A percentile compares a stretch with the other conserved stretches of the same genome.
Evolutionary conservation across 2,329 filamentous ascomycete genomes (phyloP).

Genomic region (Ceratocystis huliohia): DNA sequence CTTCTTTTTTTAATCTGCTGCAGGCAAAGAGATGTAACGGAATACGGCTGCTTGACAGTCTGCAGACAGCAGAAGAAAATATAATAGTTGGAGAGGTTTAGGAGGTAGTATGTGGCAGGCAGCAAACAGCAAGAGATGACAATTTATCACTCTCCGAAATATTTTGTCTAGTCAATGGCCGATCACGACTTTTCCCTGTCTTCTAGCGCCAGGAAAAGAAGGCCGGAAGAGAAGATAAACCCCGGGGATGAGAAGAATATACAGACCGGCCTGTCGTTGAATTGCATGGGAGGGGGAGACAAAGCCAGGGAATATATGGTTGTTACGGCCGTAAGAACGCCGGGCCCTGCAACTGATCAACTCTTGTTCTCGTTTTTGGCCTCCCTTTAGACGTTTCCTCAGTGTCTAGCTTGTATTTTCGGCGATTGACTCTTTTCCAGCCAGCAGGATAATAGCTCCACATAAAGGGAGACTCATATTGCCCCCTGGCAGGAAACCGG

Average conservation of each 20-base stretch:
- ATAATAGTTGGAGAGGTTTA: no score
- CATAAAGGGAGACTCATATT: not conserved
- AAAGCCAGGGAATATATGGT: no score
- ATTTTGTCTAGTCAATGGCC: not conserved
- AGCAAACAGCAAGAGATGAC: not conserved
- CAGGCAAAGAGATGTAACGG: no score
- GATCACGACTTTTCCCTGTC: not conserved
- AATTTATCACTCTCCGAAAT: not conserved
- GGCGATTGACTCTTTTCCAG: not conserved
- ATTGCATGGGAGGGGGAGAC: no score
- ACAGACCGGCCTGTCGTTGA: no score
- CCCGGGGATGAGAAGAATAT: not conserved
- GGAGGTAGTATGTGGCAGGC: no score
- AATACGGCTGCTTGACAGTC: no score
- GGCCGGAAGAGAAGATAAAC: not conserved
- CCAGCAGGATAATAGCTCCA: not conserved
- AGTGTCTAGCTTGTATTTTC: not conserved
- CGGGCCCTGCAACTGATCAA: not conserved
- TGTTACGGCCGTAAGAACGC: not conserved
- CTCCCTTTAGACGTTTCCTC: not conserved
- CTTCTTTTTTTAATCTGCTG: not conserved
- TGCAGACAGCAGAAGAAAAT: no score
- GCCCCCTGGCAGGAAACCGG: slow-evolving; percentile 5
- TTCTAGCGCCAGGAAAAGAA: not conserved
- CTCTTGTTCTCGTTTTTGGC: not conserved